Base-by-base conservation (phyloP, 2,329 filamentous ascomycete species). In the Colletotrichum siamense region DNA sequence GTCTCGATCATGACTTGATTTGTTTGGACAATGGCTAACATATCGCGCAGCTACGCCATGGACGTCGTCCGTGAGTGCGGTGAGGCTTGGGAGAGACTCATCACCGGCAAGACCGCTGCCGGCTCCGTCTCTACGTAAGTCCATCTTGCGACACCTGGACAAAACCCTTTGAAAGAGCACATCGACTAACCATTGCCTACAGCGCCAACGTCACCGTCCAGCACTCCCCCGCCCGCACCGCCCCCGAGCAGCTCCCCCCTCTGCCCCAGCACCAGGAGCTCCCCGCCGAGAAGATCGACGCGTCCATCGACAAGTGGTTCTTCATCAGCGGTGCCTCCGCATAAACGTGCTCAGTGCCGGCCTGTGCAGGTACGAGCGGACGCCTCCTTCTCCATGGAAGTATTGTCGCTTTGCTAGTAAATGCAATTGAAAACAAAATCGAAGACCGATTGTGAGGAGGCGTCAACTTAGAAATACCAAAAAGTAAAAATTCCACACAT, bases 281-380 rank as follows among this genome's bases (percentile, higher is more conserved):
- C 75, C 86, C 91, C 72, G 93, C 97, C 77, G 96, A 94, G 80
- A 96, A 96, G 84, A 98, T 99, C 82, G 97, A 99, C 85, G 92
- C 93, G 85, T 98, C 94, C 88, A 98, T 99, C 85, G 97, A 99
- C 93, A 99, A 99, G 93, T 99, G 97, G 97, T 99, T 99, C 94
- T 99, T 99, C 93, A 99, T 99, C 88, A 98, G 96, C 86, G 97
- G 97, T 87, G 97, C 97, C 84, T 95, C 96, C 82, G 91, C 94
- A 82, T 96, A 95, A 89, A 82, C 64, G 55, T 28, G 18, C 18
- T 30, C 44, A 22, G 18, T 64, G 26, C 44, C 44, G 69, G 57
- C 44, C 13, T 52, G 64, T 63, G n/a, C 61, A 65, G 30, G 34
- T 65, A 52, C 16, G 13, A 39, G 63, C 26, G 49, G 44, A 52